These are phyloP conservation scores for Candida loeiensis DNA, from an alignment of 805 yeast species.

Conservation along the genomic window DNA sequence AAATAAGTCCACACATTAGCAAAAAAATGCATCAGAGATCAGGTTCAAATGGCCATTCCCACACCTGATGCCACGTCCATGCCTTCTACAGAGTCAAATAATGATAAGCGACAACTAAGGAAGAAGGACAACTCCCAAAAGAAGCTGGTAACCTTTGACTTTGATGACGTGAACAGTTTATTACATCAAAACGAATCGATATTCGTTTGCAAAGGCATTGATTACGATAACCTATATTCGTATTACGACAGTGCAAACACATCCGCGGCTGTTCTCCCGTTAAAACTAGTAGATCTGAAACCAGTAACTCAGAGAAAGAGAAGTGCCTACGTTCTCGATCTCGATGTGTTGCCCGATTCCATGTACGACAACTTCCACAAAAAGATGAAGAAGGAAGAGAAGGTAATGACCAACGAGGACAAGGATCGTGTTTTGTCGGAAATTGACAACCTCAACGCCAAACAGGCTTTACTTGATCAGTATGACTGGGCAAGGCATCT, in stretches of 20 bases:
- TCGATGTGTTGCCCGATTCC: slow-evolving; percentile 46
- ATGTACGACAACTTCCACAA: slow-evolving; percentile 48
- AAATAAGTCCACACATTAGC: not conserved
- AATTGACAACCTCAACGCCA: slow-evolving; percentile 51
- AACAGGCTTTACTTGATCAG: slow-evolving; percentile 35
- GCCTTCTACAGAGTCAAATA: not conserved
- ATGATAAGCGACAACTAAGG: slow-evolving; percentile 18
- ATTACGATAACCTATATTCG: slow-evolving; percentile 11
- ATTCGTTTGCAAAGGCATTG: slow-evolving; percentile 8
- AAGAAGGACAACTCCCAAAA: slow-evolving; percentile 21
- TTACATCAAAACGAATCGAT: slow-evolving; percentile 22
- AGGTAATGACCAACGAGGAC: slow-evolving; percentile 54
- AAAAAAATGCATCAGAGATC: not conserved
- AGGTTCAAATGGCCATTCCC: not conserved
- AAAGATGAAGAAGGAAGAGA: slow-evolving; percentile 62
- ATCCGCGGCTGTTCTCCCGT: slow-evolving; percentile 7
- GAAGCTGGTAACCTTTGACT: slow-evolving; percentile 27
- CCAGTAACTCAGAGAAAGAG: not conserved
- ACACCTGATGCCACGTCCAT: not conserved
- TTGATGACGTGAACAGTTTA: slow-evolving; percentile 29
- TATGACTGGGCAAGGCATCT: slow-evolving; percentile 48
- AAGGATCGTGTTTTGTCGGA: slow-evolving; percentile 51
- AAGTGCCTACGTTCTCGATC: slow-evolving; percentile 6
- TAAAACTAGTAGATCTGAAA: slow-evolving; percentile 12
- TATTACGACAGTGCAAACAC: slow-evolving; percentile 14